Evolutionary conservation across 768 basidiomycete genomes (phyloP).

Genomic region (Termitomyces titanicus): DNA sequence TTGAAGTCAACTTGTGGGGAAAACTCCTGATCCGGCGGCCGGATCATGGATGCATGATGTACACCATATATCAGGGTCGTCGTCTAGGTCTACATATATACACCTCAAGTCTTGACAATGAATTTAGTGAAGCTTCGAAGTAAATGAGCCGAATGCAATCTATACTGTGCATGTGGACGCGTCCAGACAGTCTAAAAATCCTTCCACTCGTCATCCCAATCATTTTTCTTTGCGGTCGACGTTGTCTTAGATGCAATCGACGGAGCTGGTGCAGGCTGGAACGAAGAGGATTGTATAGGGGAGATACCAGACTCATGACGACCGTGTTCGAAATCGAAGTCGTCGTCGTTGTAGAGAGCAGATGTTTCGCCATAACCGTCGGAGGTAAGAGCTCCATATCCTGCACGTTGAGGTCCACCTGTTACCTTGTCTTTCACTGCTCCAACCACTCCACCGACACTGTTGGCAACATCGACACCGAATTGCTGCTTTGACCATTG

Average conservation of each 20-base stretch:
- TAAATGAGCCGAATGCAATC: not conserved
- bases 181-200: constrained; percentile 51
- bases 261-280: constrained; percentile 2
- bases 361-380: constrained; percentile 54
- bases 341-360: constrained; percentile 62
- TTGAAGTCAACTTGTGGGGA: constrained; percentile 8
- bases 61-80: too few species aligned
- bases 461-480: constrained; percentile 84
- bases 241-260: constrained; percentile 3
- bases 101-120: too few species aligned
- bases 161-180: not conserved
- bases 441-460: constrained; percentile 66
- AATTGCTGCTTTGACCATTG: constrained; percentile 73
- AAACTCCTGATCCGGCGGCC: constrained; percentile 19
- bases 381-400: constrained; percentile 46
- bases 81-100: too few species aligned
- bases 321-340: constrained; percentile 48
- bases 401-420: constrained; percentile 46
- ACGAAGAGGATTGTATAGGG: constrained; percentile 12
- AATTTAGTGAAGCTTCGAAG: not conserved
- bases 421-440: constrained; percentile 54
- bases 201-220: constrained; percentile 82
- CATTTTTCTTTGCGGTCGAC: constrained; percentile 40
- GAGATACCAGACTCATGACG: constrained; percentile 19
- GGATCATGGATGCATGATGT: not conserved